Evolutionary conservation across 345 rosid species (phyloP).

Genomic region (Lumnitzera littorea): DNA sequence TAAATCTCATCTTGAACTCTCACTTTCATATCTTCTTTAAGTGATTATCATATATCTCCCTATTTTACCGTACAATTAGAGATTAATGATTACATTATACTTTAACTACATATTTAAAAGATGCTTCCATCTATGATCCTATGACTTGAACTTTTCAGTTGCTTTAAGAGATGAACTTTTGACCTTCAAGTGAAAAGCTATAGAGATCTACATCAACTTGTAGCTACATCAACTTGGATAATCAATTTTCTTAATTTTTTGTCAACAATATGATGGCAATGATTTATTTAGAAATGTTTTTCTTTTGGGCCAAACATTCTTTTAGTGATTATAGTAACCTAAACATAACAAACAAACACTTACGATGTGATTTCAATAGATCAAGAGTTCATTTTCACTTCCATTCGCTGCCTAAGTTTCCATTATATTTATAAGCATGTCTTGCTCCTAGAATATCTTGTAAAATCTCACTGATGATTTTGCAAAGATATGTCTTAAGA

Average conservation of each 20-base stretch:
- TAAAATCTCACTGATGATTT: too few species aligned
- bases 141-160: neutral
- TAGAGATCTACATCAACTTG: slow-evolving; percentile 21
- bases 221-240: slow-evolving; percentile 23
- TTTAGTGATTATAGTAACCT: too few species aligned
- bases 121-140: slow-evolving; percentile 14
- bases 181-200: slow-evolving; percentile 9
- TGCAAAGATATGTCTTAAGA: too few species aligned
- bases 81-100: slow-evolving; percentile 1
- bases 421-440: too few species aligned
- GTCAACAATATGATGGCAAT: slow-evolving; percentile 11
- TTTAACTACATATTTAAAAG: neutral
- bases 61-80: slow-evolving; percentile 13
- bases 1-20: slow-evolving; percentile 24
- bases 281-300: too few species aligned
- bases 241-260: slow-evolving; percentile 16
- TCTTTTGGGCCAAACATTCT: too few species aligned
- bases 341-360: too few species aligned
- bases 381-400: too few species aligned
- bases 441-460: too few species aligned
- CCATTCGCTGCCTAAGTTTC: too few species aligned
- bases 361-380: too few species aligned
- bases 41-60: neutral
- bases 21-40: slow-evolving; percentile 11
- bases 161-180: slow-evolving; percentile 6